Percentiles rank a stretch among this genome's conserved stretches.
Evolutionary conservation across 306 rosid genomes (phyloP).

Genomic region (Parietaria judaica): DNA sequence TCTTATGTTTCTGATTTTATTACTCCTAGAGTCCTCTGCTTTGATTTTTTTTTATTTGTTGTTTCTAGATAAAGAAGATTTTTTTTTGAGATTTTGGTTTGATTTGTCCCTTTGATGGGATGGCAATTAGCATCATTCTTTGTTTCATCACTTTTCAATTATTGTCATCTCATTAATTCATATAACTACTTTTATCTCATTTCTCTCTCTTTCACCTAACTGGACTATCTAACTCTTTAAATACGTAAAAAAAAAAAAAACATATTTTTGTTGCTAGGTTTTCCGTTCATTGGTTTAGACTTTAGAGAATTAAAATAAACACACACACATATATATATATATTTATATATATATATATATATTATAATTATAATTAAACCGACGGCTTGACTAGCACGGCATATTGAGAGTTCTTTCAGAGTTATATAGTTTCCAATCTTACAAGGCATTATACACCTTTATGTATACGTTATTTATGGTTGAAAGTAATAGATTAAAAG

Average conservation of each 20-base stretch:
- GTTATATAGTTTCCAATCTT: not conserved
- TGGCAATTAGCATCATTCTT: constrained; percentile 18
- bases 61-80: constrained; percentile 17
- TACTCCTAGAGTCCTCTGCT: too few species aligned
- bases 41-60: constrained; percentile 13
- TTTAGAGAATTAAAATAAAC: too few species aligned
- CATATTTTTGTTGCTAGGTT: too few species aligned
- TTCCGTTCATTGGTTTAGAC: too few species aligned
- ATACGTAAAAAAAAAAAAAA: too few species aligned
- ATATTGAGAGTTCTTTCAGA: not conserved
- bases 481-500: not conserved
- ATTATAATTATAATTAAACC: not conserved
- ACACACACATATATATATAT: too few species aligned
- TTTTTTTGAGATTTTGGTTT: constrained; percentile 15
- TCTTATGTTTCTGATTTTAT: too few species aligned
- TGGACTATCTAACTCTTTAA: too few species aligned
- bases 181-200: too few species aligned
- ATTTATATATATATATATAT: too few species aligned
- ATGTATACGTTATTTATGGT: not conserved
- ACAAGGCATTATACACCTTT: constrained; percentile 8
- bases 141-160: constrained; percentile 6
- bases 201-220: too few species aligned
- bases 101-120: constrained; percentile 26
- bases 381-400: constrained; percentile 15
- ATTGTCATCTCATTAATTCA: too few species aligned